Evolutionary conservation across 2,329 filamentous ascomycete genomes (phyloP), one percentile per base, ranked within the genome.

Genomic region (Colletotrichum tropicale): DNA sequence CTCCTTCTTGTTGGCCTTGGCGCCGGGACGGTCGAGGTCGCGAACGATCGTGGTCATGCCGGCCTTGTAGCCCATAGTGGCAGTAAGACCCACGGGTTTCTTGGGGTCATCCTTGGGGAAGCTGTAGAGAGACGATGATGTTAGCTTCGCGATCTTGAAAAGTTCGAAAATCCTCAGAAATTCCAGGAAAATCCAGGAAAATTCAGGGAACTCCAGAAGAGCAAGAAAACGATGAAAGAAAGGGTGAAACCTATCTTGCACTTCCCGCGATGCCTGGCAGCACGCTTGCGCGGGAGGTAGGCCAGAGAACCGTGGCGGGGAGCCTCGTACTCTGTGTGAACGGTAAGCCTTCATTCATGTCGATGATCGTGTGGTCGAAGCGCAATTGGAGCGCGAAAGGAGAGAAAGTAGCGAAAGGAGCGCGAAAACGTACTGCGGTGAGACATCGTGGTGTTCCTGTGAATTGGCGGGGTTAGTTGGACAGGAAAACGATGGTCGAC

Each of bases 41-140:
- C 97, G 96, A 88, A 99, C 97, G 89, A 98, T 97, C 85, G 97
- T 99, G 88, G 96, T 98, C 97, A 99, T 99, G 88, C 97, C 97
- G 87, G 97, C 97, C 95, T 99, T 99, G 94, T 99, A 99, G 88
- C 97, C 97, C 94, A 98, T 96, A 85, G 95, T 90, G n/a, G n/a
- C n/a, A n/a, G n/a, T n/a, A n/a, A n/a, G n/a, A n/a, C n/a, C n/a
- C n/a, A n/a, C n/a, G n/a, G n/a, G n/a, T n/a, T n/a, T n/a, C n/a
- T 30, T 32, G 30, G 96, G 91, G 92, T 99, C 96, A 95, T 99
- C 97, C 94, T 98, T 98, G 87, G 97, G 97, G 94, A 99, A 99
- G 89, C 95, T 98, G 85, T 83, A 73, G 75, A 78, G 71, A 52
- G 6, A 70, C 72, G 34, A 76, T 70, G 79, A 80, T 78, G 76